phyloP scores from a whole-genome alignment of 2,329 filamentous ascomycete genomes.

The Botrytis elliptica region DNA sequence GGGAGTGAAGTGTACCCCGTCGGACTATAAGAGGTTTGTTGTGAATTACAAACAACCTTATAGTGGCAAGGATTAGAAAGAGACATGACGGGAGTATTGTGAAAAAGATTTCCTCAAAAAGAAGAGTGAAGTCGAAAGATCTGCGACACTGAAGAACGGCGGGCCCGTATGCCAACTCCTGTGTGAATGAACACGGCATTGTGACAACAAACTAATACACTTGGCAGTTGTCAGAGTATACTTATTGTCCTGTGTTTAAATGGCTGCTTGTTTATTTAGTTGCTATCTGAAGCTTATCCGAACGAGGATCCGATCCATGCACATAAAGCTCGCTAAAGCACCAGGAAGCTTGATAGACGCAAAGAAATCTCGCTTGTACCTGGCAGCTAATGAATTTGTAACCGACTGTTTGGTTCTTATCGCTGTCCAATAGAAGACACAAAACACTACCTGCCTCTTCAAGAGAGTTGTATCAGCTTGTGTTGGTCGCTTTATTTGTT shows the following conservation, averaged over 20 bases:
- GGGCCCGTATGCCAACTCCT: neutral
- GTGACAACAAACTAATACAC: neutral
- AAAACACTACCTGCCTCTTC: neutral
- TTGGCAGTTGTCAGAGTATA: neutral
- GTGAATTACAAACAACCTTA: neutral
- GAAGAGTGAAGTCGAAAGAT: slow-evolving; percentile 33
- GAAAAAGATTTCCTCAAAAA: slow-evolving; percentile 30
- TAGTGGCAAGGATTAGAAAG: slow-evolving; percentile 17
- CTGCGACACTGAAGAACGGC: neutral
- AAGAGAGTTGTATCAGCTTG: neutral
- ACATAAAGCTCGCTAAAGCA: neutral
- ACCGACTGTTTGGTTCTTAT: neutral
- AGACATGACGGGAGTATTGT: slow-evolving; percentile 27
- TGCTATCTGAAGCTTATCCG: neutral
- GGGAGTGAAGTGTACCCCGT: neutral
- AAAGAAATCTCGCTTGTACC: neutral
- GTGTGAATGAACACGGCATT: neutral
- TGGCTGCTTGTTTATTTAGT: neutral
- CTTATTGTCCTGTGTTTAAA: neutral
- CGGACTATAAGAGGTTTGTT: neutral
- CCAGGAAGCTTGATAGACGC: neutral
- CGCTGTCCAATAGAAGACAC: neutral
- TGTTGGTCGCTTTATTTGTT: neutral
- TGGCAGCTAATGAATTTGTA: neutral
- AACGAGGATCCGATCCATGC: neutral